Conservation (phyloP, 495 filamentous ascomycete species). For the Neurospora sp. region DNA sequence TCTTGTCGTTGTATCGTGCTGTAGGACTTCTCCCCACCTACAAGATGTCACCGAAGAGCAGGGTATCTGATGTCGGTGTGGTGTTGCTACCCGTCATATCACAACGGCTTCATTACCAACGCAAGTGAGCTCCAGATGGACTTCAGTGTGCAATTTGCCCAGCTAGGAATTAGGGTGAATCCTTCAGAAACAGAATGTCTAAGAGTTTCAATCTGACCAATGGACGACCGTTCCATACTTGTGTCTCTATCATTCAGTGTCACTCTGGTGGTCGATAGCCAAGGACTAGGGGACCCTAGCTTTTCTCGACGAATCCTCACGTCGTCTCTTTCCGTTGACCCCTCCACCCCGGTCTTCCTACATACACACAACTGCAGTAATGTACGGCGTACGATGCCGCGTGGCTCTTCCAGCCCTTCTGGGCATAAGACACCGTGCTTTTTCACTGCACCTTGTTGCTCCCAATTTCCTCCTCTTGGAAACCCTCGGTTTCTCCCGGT, state of each 20-base stretch:
- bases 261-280: neutral
- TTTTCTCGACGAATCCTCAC: neutral
- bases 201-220: neutral
- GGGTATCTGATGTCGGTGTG: neutral
- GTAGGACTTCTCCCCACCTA: neutral
- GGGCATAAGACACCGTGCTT: neutral
- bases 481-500: neutral
- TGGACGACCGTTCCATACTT: neutral
- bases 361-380: neutral
- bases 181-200: neutral
- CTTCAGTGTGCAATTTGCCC: neutral
- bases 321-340: neutral
- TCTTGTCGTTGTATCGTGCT: neutral
- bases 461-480: neutral
- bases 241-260: neutral
- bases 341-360: neutral
- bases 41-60: neutral
- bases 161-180: neutral
- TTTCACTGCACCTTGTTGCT: neutral
- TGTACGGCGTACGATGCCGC: neutral
- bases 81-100: neutral
- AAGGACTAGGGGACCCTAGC: neutral
- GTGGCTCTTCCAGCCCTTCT: neutral
- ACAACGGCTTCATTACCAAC: neutral
- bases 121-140: neutral